Conservation (phyloP, 306 rosid genomes). For the Trifolium dubium region DNA sequence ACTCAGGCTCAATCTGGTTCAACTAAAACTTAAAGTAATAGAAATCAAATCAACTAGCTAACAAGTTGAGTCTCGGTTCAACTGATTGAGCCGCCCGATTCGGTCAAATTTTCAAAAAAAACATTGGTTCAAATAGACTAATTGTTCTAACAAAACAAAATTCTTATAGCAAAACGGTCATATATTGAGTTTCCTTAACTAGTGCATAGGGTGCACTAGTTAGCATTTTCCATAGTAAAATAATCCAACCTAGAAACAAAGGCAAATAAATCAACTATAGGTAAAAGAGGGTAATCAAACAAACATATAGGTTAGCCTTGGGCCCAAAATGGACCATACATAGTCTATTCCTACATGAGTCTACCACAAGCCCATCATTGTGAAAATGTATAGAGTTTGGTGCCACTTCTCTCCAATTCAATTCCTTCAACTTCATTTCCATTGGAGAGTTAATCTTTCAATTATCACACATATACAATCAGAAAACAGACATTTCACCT, state of each 20-base stretch:
- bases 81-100: not conserved
- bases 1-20: too few species aligned
- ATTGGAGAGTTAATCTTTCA: slow-evolving; percentile 52
- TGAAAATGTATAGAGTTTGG: slow-evolving; percentile 48
- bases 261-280: slow-evolving; percentile 12
- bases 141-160: not conserved
- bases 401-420: slow-evolving; percentile 36
- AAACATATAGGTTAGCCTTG: slow-evolving; percentile 32
- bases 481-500: slow-evolving; percentile 65
- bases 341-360: slow-evolving; percentile 12
- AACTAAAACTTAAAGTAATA: too few species aligned
- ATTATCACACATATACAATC: slow-evolving; percentile 37
- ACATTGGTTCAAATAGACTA: not conserved
- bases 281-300: slow-evolving; percentile 25
- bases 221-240: not conserved
- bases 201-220: too few species aligned
- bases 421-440: slow-evolving; percentile 32
- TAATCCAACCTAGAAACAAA: not conserved
- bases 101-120: not conserved
- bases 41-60: too few species aligned
- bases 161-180: not conserved
- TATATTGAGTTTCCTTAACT: too few species aligned
- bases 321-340: slow-evolving; percentile 32
- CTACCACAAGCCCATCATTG: slow-evolving; percentile 34
- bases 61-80: too few species aligned